A percentile compares a stretch with the other conserved stretches of the same genome.
phyloP scores from a whole-genome alignment of 345 rosid genomes.

The Linum trigynum region DNA sequence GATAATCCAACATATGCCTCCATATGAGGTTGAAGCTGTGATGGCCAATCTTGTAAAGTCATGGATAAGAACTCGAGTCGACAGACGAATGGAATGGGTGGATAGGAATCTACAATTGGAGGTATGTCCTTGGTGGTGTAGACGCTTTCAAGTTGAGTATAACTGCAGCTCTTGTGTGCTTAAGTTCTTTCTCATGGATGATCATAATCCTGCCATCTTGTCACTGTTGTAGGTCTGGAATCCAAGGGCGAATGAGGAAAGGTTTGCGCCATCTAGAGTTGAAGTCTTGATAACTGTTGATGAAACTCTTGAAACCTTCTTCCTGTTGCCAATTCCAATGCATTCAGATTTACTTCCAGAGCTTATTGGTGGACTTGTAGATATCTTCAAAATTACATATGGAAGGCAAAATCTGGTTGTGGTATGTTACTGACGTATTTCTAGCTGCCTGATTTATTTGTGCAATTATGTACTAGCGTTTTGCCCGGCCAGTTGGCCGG shows the following conservation, averaged over 20 bases:
- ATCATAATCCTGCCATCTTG: background rate
- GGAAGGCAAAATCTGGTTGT: constrained; percentile 83
- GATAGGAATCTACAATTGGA: constrained; percentile 87
- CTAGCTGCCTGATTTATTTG: background rate
- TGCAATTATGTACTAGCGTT: background rate
- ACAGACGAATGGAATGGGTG: constrained; percentile 79
- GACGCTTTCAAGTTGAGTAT: too few species aligned
- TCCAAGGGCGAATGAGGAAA: constrained; percentile 54
- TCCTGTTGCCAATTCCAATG: constrained; percentile 89
- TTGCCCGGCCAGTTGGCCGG: too few species aligned
- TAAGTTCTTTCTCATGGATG: too few species aligned
- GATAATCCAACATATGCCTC: constrained; percentile 96
- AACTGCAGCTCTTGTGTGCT: background rate
- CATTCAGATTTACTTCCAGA: constrained; percentile 87
- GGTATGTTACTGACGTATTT: constrained; percentile 29
- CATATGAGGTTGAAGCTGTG: constrained; percentile 79
- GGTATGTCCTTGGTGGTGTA: constrained; percentile 31
- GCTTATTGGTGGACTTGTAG: constrained; percentile 70
- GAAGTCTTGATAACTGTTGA: constrained; percentile 72
- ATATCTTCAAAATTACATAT: constrained; percentile 74
- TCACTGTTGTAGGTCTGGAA: constrained; percentile 52
- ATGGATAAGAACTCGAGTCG: constrained; percentile 72
- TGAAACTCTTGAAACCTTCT: constrained; percentile 79
- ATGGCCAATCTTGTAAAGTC: constrained; percentile 78
- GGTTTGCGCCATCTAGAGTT: constrained; percentile 68